A percentile compares a stretch with the other conserved stretches of the same genome.
phyloP scores from a whole-genome alignment of 2,329 filamentous ascomycete genomes.

The Talaromyces albobiverticillius region DNA sequence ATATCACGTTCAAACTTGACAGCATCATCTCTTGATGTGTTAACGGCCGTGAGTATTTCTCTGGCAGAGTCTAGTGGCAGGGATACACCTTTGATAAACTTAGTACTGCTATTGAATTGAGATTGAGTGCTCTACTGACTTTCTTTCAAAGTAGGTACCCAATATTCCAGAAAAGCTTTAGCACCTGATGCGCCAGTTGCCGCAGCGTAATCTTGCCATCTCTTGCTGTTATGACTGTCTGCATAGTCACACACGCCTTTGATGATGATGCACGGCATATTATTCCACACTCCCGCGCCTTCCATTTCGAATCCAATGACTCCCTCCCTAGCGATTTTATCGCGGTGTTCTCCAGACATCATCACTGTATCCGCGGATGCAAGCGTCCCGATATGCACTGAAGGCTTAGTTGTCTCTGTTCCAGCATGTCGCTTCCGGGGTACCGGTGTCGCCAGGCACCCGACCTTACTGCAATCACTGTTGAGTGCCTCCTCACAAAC shows the following conservation, averaged over 20 bases:
- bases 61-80: background rate
- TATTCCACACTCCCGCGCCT: constrained; percentile 23
- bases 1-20: background rate
- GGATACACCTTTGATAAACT: background rate
- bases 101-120: background rate
- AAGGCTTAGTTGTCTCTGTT: background rate
- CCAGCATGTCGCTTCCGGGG: background rate
- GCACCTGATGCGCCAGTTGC: constrained; percentile 25
- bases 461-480: background rate
- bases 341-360: background rate
- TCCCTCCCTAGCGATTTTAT: background rate
- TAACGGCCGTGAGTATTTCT: background rate
- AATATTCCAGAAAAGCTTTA: constrained; percentile 7
- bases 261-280: constrained; percentile 35
- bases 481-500: background rate
- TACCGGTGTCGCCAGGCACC: background rate
- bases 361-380: background rate
- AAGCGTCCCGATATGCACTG: background rate
- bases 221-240: constrained; percentile 36
- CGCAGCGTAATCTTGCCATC: constrained; percentile 33
- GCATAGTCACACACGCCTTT: constrained; percentile 37
- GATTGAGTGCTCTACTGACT: no score
- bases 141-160: background rate
- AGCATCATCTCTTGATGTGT: background rate
- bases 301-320: constrained; percentile 27